A percentile compares a stretch with the other conserved stretches of the same genome.
These are phyloP conservation scores for Talaromyces sp. DNA, from an alignment of 2,329 filamentous ascomycete species.

Conservation along the genomic window DNA sequence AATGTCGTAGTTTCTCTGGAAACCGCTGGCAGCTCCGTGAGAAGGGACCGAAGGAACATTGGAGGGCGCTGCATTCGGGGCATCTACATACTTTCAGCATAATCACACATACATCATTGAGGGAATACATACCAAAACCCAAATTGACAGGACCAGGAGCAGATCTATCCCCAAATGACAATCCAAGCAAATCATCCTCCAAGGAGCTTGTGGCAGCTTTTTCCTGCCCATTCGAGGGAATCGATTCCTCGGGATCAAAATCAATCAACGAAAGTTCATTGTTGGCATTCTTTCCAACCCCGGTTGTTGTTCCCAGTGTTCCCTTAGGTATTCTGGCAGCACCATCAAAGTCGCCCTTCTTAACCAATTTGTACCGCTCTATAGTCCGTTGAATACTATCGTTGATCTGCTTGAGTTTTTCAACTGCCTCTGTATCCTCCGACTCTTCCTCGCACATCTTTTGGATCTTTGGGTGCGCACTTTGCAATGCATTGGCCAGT, in stretches of 20 bases:
- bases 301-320: conserved; percentile 65
- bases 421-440: conserved; percentile 91
- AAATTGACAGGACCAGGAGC: conserved; percentile 79
- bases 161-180: conserved; percentile 71
- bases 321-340: conserved; percentile 81
- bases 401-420: conserved; percentile 94
- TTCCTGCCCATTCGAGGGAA: conserved; percentile 44
- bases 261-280: conserved; percentile 92
- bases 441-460: conserved; percentile 99
- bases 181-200: conserved; percentile 85
- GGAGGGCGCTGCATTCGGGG: conserved; percentile 38
- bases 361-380: conserved; percentile 90
- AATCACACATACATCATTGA: not conserved
- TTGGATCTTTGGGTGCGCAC: conserved; percentile 96
- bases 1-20: conserved; percentile 54
- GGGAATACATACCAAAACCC: conserved; percentile 52
- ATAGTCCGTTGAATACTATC: conserved; percentile 98
- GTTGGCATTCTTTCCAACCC: conserved; percentile 62
- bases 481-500: conserved; percentile 81
- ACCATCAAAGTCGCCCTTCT: conserved; percentile 85
- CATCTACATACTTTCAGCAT: conserved; percentile 18
- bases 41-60: conserved; percentile 33
- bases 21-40: conserved; percentile 22
- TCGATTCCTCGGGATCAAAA: conserved; percentile 59
- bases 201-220: conserved; percentile 61